Base-by-base conservation (phyloP, 371 early-diverging fungal species). In the Circinella umbellata region DNA sequence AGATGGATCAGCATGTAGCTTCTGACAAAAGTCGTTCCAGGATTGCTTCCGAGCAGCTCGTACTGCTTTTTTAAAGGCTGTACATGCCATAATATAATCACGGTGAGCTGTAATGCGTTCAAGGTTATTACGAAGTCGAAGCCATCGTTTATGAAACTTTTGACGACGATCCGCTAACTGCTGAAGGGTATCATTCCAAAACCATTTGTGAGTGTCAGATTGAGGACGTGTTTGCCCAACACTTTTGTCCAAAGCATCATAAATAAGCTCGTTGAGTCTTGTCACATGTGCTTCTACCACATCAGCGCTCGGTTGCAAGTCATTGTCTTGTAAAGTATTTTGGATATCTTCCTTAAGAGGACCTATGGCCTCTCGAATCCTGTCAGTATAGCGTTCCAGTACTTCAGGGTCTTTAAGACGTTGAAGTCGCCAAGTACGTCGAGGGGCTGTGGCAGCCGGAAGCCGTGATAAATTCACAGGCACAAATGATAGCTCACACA, bases 401-500 rank as follows among this genome's bases (percentile, higher is more conserved):
- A 63, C 47, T 13, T 62, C 59, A n/a, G 64, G 61, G 4, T 70
- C 47, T 11, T 46, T 46, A 6, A 70, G 27, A 3, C 64, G 46
- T 20, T 46, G 61, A 15, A 70, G 60, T 9, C 37, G 39, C 70
- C 70, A 70, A 13, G n/a, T 20, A 17, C 20, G 38, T 17, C 61
- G 61, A 11, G 38, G 46, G 42, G 69, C 69, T 1, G 48, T 63
- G 47, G 54, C 27, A 13, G 53, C 54, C 11, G 69, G 64, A 15
- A 69, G 55, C 15, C 3, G 20, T 53, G 64, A 18, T 17, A 68
- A 34, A 5, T 35, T 20, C 46, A 61, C 68, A 17, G 61, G 36
- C 20, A 20, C 46, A 53, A 68, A 68, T n/a, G 68, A 68, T 20
- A 68, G 49, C 51, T 62, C 68, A 64, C 69, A 64, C 64, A 69